phyloP scores from a whole-genome alignment of 441 rosid genomes.

The Gossypium schwendimanii region DNA sequence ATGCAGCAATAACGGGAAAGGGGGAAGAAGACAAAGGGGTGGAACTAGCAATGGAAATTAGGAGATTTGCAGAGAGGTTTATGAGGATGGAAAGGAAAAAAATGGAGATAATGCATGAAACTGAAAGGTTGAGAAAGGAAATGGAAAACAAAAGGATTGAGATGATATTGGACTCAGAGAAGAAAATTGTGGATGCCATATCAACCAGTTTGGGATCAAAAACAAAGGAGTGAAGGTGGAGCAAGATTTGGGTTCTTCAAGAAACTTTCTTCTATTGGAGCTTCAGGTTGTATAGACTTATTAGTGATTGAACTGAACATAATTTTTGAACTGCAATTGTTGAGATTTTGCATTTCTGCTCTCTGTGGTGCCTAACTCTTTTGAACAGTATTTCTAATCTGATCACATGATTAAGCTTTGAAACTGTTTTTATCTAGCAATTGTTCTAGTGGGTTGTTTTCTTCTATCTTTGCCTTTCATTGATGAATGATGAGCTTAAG shows the following conservation, averaged over 20 bases:
- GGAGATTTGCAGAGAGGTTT: slow-evolving; percentile 35
- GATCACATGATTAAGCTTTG: background rate
- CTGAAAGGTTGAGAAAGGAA: slow-evolving; percentile 31
- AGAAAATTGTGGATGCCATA: slow-evolving; percentile 38
- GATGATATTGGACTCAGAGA: slow-evolving; percentile 38
- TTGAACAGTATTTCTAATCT: background rate
- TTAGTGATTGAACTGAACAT: background rate
- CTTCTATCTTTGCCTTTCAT: background rate
- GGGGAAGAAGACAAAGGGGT: slow-evolving; percentile 23
- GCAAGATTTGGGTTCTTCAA: background rate
- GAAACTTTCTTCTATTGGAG: background rate
- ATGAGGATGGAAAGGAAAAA: slow-evolving; percentile 39
- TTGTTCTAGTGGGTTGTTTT: background rate
- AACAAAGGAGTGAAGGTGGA: background rate
- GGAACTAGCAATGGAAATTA: slow-evolving; percentile 38
- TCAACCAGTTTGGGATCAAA: slow-evolving; percentile 17
- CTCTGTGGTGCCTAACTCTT: background rate
- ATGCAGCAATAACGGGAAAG: background rate
- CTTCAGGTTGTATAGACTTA: background rate
- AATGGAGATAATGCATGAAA: slow-evolving; percentile 44
- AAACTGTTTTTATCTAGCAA: background rate
- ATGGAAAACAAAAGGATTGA: slow-evolving; percentile 38
- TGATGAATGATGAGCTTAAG: background rate
- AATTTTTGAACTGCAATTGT: background rate
- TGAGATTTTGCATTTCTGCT: background rate